Evolutionary conservation across 768 basidiomycete genomes (phyloP).

Genomic region (Lactifluus subvellereus): DNA sequence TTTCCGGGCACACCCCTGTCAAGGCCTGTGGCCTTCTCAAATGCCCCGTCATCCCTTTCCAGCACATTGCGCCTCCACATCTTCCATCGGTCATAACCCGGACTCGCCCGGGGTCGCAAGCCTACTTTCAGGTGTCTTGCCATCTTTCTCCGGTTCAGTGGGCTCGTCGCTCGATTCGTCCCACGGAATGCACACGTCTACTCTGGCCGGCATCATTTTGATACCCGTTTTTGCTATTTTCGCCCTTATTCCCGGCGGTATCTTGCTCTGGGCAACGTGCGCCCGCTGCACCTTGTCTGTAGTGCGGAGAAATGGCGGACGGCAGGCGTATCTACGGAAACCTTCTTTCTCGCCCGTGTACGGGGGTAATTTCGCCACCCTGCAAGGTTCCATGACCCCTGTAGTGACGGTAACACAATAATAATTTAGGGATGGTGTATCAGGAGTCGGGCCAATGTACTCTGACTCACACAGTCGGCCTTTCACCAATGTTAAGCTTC

Average conservation of each 20-base stretch:
- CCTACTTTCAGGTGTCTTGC: not conserved
- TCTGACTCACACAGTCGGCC: not conserved
- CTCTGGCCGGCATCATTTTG: slow-evolving; percentile 1
- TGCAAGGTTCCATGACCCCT: not conserved
- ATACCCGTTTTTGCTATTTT: slow-evolving; percentile 16
- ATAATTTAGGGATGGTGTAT: not conserved
- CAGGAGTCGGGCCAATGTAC: not conserved
- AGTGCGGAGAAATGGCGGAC: not conserved
- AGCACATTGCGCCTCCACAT: not conserved
- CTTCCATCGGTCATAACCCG: no score
- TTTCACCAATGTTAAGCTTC: not conserved
- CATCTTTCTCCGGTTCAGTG: no score
- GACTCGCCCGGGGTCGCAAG: no score
- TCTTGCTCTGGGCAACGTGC: slow-evolving; percentile 15
- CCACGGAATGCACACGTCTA: not conserved
- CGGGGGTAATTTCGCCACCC: not conserved
- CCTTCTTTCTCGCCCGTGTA: not conserved
- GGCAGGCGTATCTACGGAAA: not conserved
- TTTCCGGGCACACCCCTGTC: not conserved
- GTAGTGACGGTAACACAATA: not conserved
- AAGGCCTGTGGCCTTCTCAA: not conserved
- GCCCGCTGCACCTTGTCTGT: not conserved
- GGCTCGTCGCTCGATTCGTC: not conserved
- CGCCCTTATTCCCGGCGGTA: slow-evolving; percentile 19
- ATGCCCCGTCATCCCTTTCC: not conserved